Conservation (phyloP, 129 eudicot genomes). For the Silybum marianum region DNA sequence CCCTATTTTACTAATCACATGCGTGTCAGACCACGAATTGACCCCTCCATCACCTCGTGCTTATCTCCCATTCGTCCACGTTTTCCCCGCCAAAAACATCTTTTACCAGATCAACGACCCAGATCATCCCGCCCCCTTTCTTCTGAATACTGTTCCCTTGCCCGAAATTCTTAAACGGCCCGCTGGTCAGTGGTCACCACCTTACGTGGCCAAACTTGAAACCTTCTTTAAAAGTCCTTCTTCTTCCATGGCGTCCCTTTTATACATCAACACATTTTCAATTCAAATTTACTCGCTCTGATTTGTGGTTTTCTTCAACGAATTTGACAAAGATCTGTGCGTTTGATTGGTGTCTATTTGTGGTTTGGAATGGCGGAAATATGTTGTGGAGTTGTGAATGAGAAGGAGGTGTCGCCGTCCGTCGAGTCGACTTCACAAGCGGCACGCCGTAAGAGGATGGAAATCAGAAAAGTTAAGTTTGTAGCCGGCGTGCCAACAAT, state of each 20-base stretch:
- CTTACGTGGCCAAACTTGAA: conserved; percentile 20
- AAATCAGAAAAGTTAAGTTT: conserved; percentile 26
- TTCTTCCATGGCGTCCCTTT: neutral
- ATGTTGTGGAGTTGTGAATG: conserved; percentile 10
- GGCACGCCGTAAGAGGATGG: conserved; percentile 41
- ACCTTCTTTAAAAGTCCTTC: neutral
- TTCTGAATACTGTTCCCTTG: neutral
- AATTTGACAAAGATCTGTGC: neutral
- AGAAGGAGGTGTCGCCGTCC: conserved; percentile 15
- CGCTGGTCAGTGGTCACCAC: conserved; percentile 14
- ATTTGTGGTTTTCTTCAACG: neutral
- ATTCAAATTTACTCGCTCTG: neutral
- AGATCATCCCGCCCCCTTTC: conserved; percentile 2
- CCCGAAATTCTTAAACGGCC: conserved; percentile 21
- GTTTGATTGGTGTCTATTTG: neutral
- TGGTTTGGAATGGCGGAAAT: conserved; percentile 37
- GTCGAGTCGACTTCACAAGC: conserved; percentile 26
- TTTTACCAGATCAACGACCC: conserved; percentile 20
- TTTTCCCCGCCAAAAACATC: conserved; percentile 22
- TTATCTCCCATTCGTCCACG: conserved; percentile 25
- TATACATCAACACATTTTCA: neutral
- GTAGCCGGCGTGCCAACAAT: conserved; percentile 6
- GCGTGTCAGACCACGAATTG: conserved; percentile 38
- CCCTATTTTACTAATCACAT: neutral
- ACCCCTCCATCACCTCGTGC: conserved; percentile 19